phyloP scores from a whole-genome alignment of 192 early-diverging fungal genomes.

The Linderina pennispora region DNA sequence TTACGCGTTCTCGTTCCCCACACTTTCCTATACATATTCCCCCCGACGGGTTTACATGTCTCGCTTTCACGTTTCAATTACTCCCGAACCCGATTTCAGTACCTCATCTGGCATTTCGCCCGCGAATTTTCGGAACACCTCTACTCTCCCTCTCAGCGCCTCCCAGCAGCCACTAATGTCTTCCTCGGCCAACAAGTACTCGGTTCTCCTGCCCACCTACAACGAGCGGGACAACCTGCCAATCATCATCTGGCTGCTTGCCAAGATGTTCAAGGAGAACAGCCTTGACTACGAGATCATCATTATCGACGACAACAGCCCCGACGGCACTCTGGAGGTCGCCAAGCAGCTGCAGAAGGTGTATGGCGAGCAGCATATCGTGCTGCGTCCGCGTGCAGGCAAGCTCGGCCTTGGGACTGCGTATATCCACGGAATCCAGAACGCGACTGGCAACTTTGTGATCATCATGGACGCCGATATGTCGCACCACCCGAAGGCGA shows the following conservation, averaged over 20 bases:
- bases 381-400: slow-evolving; percentile 87
- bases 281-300: slow-evolving; percentile 94
- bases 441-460: slow-evolving; percentile 90
- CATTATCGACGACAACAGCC: slow-evolving; percentile 92
- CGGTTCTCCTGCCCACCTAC: slow-evolving; percentile 96
- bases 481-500: slow-evolving; percentile 98
- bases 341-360: slow-evolving; percentile 80
- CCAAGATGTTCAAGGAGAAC: slow-evolving; percentile 78
- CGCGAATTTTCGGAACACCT: too few relatives aligned
- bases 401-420: slow-evolving; percentile 96
- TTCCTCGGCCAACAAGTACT: slow-evolving; percentile 58
- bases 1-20: too few relatives aligned
- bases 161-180: slow-evolving; percentile 24
- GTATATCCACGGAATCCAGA: slow-evolving; percentile 90
- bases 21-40: too few relatives aligned
- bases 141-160: too few relatives aligned
- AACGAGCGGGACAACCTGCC: slow-evolving; percentile 97
- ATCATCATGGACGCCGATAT: slow-evolving; percentile 99
- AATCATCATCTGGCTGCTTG: slow-evolving; percentile 87
- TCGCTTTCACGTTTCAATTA: slow-evolving; percentile 43
- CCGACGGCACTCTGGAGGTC: slow-evolving; percentile 92
- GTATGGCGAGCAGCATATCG: slow-evolving; percentile 86
- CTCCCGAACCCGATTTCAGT: slow-evolving; percentile 39
- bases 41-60: slow-evolving; percentile 43
- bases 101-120: slow-evolving; percentile 22